Conservation (phyloP, 257 asterid species). For the Nicotiana tomentosiformis region DNA sequence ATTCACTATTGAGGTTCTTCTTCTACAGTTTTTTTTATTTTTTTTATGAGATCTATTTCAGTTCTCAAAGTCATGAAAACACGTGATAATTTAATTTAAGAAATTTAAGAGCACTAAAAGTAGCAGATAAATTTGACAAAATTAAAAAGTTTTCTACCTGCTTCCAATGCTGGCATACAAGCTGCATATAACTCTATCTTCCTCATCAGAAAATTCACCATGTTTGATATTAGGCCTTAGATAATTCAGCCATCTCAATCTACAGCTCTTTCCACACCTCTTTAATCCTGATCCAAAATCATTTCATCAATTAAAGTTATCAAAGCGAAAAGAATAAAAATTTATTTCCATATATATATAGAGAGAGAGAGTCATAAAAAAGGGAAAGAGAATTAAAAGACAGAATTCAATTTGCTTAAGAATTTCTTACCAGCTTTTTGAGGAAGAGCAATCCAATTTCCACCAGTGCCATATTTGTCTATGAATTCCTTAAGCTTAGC, state of each 20-base stretch:
- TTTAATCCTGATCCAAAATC: conserved; percentile 13
- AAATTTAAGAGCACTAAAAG: neutral
- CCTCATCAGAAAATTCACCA: conserved; percentile 24
- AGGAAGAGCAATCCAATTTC: conserved; percentile 25
- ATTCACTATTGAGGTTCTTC: neutral
- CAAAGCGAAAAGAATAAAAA: neutral
- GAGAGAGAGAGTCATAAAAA: neutral
- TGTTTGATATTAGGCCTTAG: conserved; percentile 20
- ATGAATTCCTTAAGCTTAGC: conserved; percentile 24
- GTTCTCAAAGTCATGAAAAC: neutral
- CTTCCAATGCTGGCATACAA: conserved; percentile 24
- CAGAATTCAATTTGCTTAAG: neutral
- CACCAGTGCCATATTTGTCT: conserved; percentile 19
- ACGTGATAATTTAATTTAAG: neutral
- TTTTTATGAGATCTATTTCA: neutral
- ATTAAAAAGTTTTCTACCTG: conserved; percentile 10
- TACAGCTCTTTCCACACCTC: conserved; percentile 28
- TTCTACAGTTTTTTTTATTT: no score
- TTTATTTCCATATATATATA: no score
- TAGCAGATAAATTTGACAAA: neutral
- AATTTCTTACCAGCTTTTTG: conserved; percentile 16
- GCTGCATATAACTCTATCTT: conserved; percentile 23
- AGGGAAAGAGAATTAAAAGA: neutral
- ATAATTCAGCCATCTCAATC: conserved; percentile 28
- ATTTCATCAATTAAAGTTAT: neutral